phyloP scores from a whole-genome alignment of 495 filamentous ascomycete species.

The Chaetomium tenue region DNA sequence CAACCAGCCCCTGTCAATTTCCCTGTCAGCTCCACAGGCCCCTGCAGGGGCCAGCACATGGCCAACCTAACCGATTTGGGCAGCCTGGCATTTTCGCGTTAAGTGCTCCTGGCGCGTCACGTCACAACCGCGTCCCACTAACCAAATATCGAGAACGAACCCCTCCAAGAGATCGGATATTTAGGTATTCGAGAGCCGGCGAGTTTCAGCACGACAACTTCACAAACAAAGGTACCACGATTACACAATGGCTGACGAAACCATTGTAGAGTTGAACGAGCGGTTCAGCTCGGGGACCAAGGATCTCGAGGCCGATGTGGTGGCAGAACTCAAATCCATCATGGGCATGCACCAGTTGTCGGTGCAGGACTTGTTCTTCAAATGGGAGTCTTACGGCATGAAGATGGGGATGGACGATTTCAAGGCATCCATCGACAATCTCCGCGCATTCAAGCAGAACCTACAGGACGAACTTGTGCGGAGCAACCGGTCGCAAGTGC shows the following conservation, averaged over 20 bases:
- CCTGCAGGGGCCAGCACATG: background rate
- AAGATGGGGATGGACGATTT: slow-evolving; percentile 79
- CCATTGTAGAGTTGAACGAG: slow-evolving; percentile 61
- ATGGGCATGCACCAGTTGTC: slow-evolving; percentile 73
- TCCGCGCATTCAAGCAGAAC: slow-evolving; percentile 78
- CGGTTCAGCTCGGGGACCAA: slow-evolving; percentile 58
- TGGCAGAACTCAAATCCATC: slow-evolving; percentile 77
- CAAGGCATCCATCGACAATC: slow-evolving; percentile 64
- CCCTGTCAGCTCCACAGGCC: background rate
- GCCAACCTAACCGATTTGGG: background rate
- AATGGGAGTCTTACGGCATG: slow-evolving; percentile 96
- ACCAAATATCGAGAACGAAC: slow-evolving; percentile 10
- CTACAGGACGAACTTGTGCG: slow-evolving; percentile 80
- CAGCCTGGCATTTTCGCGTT: slow-evolving; percentile 28
- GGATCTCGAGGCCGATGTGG: slow-evolving; percentile 64
- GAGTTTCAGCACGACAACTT: slow-evolving; percentile 26
- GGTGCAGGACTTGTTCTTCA: slow-evolving; percentile 84
- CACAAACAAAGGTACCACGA: background rate
- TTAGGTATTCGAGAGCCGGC: background rate
- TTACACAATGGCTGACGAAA: slow-evolving; percentile 52
- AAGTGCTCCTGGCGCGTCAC: slow-evolving; percentile 28
- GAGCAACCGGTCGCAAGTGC: slow-evolving; percentile 51
- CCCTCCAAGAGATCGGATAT: slow-evolving; percentile 15
- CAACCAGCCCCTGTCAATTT: background rate
- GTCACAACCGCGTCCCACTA: slow-evolving; percentile 4